phyloP scores from a whole-genome alignment of 2,329 filamentous ascomycete species.

The Aspergillus neotritici region DNA sequence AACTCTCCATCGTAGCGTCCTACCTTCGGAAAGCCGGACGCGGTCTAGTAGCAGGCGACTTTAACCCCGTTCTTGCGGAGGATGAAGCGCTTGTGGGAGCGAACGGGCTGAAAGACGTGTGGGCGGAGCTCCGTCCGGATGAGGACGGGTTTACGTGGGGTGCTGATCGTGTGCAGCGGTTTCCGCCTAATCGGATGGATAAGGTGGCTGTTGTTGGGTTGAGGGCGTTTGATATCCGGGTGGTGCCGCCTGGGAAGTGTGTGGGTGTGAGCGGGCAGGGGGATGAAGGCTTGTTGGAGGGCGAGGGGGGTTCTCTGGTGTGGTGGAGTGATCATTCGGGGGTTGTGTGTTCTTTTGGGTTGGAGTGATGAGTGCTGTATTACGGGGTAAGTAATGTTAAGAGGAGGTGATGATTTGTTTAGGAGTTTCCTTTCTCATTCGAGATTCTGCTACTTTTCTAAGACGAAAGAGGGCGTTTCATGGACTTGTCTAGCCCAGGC shows the following conservation, averaged over 20 bases:
- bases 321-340: too few relatives aligned
- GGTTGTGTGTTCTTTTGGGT: too few relatives aligned
- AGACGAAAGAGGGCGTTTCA: too few relatives aligned
- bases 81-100: constrained; percentile 27
- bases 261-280: too few relatives aligned
- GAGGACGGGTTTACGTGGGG: constrained; percentile 38
- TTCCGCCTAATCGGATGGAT: constrained; percentile 34
- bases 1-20: constrained; percentile 23
- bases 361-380: too few relatives aligned
- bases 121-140: constrained; percentile 23
- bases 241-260: constrained; percentile 13
- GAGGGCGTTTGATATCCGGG: constrained; percentile 13
- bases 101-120: constrained; percentile 34
- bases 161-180: constrained; percentile 27
- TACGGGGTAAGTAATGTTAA: too few relatives aligned
- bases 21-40: constrained; percentile 21
- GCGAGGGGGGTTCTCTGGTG: too few relatives aligned
- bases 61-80: constrained; percentile 35
- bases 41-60: constrained; percentile 38
- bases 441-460: too few relatives aligned
- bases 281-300: too few relatives aligned
- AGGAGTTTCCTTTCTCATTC: too few relatives aligned
- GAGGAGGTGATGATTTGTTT: too few relatives aligned
- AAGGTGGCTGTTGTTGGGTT: constrained; percentile 32
- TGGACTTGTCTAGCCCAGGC: too few relatives aligned